A percentile compares a stretch with the other conserved stretches of the same genome.
Evolutionary conservation across 2,329 filamentous ascomycete genomes (phyloP).

Genomic region (Apiospora arundinis): DNA sequence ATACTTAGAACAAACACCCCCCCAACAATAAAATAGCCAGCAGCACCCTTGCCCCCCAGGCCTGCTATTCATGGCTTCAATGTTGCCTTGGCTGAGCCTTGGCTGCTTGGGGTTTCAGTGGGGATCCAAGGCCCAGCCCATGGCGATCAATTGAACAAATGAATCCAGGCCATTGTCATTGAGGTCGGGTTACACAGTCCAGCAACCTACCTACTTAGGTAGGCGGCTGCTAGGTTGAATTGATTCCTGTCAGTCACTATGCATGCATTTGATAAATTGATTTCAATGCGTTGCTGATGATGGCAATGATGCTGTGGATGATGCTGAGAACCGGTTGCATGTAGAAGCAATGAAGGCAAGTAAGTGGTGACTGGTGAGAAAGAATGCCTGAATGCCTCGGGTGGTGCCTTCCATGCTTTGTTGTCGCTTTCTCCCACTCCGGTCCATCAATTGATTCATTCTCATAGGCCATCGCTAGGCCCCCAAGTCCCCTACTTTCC

Average conservation of each 20-base stretch:
- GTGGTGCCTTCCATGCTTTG: no score
- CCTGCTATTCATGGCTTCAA: neutral
- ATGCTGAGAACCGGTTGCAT: neutral
- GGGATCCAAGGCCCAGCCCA: neutral
- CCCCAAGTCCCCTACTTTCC: no score
- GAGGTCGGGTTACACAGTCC: neutral
- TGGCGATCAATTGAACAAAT: neutral
- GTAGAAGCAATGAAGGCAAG: neutral
- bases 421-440: no score
- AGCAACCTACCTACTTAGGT: no score
- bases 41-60: neutral
- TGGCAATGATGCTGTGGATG: neutral
- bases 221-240: no score
- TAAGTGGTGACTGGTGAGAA: neutral
- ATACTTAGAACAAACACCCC: neutral
- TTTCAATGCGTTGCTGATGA: neutral
- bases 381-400: no score
- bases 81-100: neutral
- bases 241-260: no score
- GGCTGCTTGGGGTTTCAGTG: constrained; percentile 2
- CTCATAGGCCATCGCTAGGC: no score
- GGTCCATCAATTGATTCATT: no score
- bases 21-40: no score
- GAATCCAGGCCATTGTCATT: neutral
- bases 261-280: no score